These are phyloP conservation scores for Arachnopeziza araneosa DNA, from an alignment of 2,329 filamentous ascomycete genomes.

Conservation along the genomic window DNA sequence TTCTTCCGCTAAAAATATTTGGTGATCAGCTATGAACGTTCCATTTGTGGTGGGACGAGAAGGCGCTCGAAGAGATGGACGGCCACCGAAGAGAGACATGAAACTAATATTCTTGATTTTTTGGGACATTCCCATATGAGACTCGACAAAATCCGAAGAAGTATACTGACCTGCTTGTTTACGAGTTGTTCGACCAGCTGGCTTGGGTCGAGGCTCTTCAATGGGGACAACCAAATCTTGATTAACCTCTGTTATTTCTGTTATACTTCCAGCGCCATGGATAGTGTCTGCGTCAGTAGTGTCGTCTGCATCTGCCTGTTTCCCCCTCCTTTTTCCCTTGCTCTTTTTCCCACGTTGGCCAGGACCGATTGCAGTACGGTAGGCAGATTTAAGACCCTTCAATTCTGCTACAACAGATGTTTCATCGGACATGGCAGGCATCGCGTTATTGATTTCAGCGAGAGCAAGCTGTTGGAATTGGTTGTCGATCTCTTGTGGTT, in stretches of 20 bases:
- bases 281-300: background rate
- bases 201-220: background rate
- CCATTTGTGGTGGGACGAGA: conserved; percentile 2
- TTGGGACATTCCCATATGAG: conserved; percentile 9
- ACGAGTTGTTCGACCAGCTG: conserved; percentile 22
- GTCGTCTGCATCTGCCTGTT: conserved; percentile 5
- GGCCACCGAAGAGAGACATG: conserved; percentile 15
- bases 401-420: conserved; percentile 22
- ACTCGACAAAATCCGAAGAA: conserved; percentile 11
- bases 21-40: conserved; percentile 15
- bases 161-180: conserved; percentile 30
- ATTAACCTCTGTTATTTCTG: conserved; percentile 7
- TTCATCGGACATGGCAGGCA: conserved; percentile 19
- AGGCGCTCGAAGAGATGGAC: conserved; percentile 9
- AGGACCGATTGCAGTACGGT: conserved; percentile 26
- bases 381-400: conserved; percentile 30
- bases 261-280: conserved; percentile 6
- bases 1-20: conserved; percentile 23
- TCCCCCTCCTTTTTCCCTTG: conserved; percentile 23
- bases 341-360: conserved; percentile 21
- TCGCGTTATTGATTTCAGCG: conserved; percentile 14
- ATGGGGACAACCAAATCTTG: background rate
- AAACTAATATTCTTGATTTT: conserved; percentile 10
- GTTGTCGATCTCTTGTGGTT: background rate
- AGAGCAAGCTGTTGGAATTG: conserved; percentile 10